Evolutionary conservation across 2,329 filamentous ascomycete species (phyloP).

Genomic region (Microthyrium microscopicum): DNA sequence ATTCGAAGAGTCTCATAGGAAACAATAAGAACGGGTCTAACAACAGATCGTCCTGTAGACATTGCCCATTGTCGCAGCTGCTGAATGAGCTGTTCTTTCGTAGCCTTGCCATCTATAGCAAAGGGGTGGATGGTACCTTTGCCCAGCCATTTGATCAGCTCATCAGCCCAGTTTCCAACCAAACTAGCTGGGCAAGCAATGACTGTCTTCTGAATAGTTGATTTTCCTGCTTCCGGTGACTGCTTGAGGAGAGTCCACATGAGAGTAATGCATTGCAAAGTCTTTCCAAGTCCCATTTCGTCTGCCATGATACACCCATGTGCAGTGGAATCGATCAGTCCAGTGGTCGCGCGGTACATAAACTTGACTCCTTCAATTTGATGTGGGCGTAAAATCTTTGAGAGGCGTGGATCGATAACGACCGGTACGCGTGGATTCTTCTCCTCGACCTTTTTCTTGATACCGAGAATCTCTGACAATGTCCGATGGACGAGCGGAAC

Average conservation of each 20-base stretch:
- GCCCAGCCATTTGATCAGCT: constrained; percentile 90
- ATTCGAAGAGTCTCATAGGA: constrained; percentile 92
- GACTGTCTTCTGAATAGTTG: constrained; percentile 89
- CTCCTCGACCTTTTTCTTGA: constrained; percentile 80
- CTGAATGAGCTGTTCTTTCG: constrained; percentile 78
- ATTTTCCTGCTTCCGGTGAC: constrained; percentile 82
- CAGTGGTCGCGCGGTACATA: constrained; percentile 85
- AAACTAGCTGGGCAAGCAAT: constrained; percentile 94
- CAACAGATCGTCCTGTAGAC: constrained; percentile 72
- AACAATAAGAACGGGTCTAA: constrained; percentile 86
- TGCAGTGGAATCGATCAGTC: constrained; percentile 84
- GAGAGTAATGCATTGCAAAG: constrained; percentile 86
- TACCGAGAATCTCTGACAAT: constrained; percentile 80
- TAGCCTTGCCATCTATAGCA: constrained; percentile 89
- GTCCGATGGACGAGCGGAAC: constrained; percentile 84
- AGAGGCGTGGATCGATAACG: constrained; percentile 79
- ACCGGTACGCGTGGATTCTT: constrained; percentile 84
- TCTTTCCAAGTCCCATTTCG: constrained; percentile 97
- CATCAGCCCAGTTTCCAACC: constrained; percentile 96
- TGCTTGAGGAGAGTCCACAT: constrained; percentile 97
- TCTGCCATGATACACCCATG: constrained; percentile 99
- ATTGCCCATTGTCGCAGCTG: constrained; percentile 94
- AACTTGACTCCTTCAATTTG: constrained; percentile 98
- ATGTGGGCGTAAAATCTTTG: constrained; percentile 86
- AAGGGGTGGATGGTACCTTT: constrained; percentile 83